Conservation (phyloP, 2,329 filamentous ascomycete species). For the Orbilia oligospora region DNA sequence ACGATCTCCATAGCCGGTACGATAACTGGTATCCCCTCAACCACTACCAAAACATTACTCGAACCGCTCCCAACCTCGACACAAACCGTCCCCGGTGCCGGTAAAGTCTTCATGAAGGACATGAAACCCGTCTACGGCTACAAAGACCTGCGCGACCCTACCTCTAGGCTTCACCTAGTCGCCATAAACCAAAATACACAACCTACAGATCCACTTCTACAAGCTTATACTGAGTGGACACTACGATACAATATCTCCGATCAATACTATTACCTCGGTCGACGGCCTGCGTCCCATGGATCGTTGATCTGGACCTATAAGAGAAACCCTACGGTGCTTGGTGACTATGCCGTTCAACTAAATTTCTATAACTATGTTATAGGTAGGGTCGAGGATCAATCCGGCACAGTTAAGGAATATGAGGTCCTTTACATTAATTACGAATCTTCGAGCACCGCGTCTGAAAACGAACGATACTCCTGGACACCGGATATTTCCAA, state of each 20-base stretch:
- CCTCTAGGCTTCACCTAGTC: not conserved
- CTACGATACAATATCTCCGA: not conserved
- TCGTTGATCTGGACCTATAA: not conserved
- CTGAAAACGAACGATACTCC: not conserved
- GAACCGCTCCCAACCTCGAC: not conserved
- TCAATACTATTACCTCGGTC: not conserved
- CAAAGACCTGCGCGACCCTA: not conserved
- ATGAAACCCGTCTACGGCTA: not conserved
- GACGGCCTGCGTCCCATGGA: not conserved
- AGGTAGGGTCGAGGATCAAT: not conserved
- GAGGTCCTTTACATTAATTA: not conserved
- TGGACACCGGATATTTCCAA: not conserved
- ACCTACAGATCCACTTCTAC: not conserved
- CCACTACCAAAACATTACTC: not conserved
- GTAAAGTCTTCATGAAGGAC: conserved; percentile 1
- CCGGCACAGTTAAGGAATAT: not conserved
- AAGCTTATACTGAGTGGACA: not conserved
- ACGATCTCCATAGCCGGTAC: not conserved
- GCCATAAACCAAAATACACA: conserved; percentile 4
- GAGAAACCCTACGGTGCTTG: not conserved
- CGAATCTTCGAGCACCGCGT: not conserved
- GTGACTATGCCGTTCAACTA: not conserved
- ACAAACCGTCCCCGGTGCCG: not conserved
- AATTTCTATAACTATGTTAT: not conserved
- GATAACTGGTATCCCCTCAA: not conserved